Percentiles rank a stretch among this genome's conserved stretches.
These are phyloP conservation scores for Trichoderma endophyticum DNA, from an alignment of 2,329 filamentous ascomycete species.

Conservation along the genomic window DNA sequence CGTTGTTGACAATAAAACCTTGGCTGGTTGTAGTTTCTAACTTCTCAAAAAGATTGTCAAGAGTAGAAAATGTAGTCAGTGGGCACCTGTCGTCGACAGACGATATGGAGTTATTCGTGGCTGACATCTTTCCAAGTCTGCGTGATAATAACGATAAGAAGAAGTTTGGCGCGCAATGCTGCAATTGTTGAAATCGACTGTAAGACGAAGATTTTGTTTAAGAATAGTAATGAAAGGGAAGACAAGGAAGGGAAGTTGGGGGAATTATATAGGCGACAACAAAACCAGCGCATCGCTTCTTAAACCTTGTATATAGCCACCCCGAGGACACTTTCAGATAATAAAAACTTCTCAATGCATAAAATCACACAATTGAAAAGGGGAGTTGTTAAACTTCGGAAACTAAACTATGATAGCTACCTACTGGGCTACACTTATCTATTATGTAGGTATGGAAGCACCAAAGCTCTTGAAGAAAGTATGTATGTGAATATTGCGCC, in stretches of 20 bases:
- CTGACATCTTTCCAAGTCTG: neutral
- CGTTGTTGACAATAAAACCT: neutral
- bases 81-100: neutral
- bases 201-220: too few species aligned
- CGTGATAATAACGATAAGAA: neutral
- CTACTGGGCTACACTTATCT: neutral
- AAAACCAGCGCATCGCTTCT: too few species aligned
- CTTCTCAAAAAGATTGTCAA: neutral
- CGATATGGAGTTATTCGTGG: neutral
- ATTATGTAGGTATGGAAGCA: too few species aligned
- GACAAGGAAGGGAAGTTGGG: too few species aligned
- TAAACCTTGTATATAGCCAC: neutral
- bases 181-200: too few species aligned
- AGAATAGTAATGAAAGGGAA: too few species aligned
- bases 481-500: neutral
- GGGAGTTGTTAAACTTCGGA: neutral
- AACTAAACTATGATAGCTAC: neutral
- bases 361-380: neutral
- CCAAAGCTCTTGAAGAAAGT: neutral
- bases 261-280: too few species aligned
- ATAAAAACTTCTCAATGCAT: neutral
- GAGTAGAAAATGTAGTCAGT: neutral
- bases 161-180: neutral
- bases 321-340: neutral
- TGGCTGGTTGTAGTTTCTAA: neutral